Base-by-base conservation (phyloP, 2,329 filamentous ascomycete genomes). In the Cadophora luteo-olivacea region DNA sequence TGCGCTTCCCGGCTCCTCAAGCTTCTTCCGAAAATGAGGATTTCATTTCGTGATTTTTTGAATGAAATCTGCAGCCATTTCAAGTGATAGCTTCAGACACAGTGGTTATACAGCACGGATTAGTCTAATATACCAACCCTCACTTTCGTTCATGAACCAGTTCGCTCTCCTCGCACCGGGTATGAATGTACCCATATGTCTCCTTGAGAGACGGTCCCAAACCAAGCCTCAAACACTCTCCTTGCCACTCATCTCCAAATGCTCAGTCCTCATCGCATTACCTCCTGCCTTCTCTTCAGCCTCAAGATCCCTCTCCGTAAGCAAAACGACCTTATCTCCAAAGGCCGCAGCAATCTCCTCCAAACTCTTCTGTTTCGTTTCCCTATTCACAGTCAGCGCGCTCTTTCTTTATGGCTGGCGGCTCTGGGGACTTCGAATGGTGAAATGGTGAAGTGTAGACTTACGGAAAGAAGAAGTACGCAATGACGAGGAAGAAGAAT, bases 401-500 rank as follows among this genome's bases (percentile, higher is more conserved):
- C 24, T 16, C 19, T 11, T 11, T 49, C 7, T 22, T 22, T 19
- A 49, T 9, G 6, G 22, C 36, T 22, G n/a, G 6, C 22, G 4
- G 12, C 19, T 45, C 6, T 45, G 12, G 41, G 16, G 16, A 29
- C 29, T 3, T 7, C 9, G 12, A 38, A 38, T 6, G 12, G 14
- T 45, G 3, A 3, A 14, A 16, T 16, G 16, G 41, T 22, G 19
- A 49, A 49, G 22, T 4, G 45, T 22, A 12, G 22, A 45, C 38
- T 61, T 45, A 83, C 77, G 85, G 85, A 76, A 86, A 87, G 74
- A 83, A 87, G 62, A 86, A 80, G 74, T 84, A 87, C 0, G 83
- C 84, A 29, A 87, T 70, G 1, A 81, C 76, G 0, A 87, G 73
- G 77, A 86, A 88, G 77, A 87, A 82, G 0, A 78, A 32, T 1